Evolutionary conservation across 306 rosid genomes (phyloP).

Genomic region (Cucurbita argyrosperma): DNA sequence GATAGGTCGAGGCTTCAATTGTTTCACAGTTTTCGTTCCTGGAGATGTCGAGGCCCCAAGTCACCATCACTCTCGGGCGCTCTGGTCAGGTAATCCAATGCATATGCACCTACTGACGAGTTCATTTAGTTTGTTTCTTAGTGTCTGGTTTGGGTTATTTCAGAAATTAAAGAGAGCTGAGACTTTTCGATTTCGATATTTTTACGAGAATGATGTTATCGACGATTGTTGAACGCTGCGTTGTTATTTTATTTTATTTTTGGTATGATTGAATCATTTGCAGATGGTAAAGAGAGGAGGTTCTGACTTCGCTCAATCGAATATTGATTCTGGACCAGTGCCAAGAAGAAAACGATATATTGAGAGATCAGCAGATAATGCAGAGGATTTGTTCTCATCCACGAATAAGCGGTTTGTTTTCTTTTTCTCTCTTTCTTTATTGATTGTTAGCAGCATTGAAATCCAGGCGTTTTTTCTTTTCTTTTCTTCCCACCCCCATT

Average conservation of each 20-base stretch:
- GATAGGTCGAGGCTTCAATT: background rate
- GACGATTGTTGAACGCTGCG: background rate
- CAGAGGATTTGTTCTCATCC: conserved; percentile 11
- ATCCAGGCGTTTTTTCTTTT: background rate
- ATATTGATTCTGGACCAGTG: conserved; percentile 5
- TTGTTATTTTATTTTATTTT: background rate
- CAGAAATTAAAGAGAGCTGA: too few species aligned
- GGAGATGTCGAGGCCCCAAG: conserved; percentile 33
- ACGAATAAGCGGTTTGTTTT: conserved; percentile 25
- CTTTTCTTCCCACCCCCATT: too few species aligned
- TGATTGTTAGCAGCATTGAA: background rate
- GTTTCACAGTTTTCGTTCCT: background rate
- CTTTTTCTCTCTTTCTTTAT: background rate
- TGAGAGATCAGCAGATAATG: conserved; percentile 17
- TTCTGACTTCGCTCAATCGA: conserved; percentile 3
- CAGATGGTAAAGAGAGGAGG: conserved; percentile 50
- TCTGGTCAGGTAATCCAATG: conserved; percentile 36
- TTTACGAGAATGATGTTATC: too few species aligned
- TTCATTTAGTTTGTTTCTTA: background rate
- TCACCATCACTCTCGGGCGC: conserved; percentile 53
- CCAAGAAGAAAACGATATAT: conserved; percentile 26
- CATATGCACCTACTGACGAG: background rate
- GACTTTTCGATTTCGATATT: too few species aligned
- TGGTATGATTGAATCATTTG: background rate
- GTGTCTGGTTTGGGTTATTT: too few species aligned